Evolutionary conservation across 2,329 filamentous ascomycete species (phyloP), one percentile per base, ranked within the genome.

Genomic region (Pochonia chlamydosporia): DNA sequence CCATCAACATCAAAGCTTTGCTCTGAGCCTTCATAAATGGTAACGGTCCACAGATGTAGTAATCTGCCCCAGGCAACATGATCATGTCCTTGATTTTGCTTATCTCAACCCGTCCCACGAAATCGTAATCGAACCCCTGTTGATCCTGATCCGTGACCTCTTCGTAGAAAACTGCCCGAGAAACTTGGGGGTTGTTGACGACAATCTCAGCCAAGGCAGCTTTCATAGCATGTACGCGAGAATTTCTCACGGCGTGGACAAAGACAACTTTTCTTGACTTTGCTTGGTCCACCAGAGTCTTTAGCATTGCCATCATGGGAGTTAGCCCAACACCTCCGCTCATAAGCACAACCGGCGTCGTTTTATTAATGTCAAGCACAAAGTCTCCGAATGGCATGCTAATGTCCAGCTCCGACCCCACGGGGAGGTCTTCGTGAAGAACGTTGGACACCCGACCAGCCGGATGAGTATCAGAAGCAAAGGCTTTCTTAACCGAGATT

Each of bases 371-470:
- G 53, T 76, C 67, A 30, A 80, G 64, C 60, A 68, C 74, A 60
- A 81, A 81, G 56, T 80, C 76, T 36, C 79, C 78, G 10, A 66
- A 69, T 0, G 84, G 84, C 57, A 86, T 81, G 3, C 80, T 82
- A 11, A 87, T 67, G 49, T 81, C 68, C 11, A 88, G 58, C 0
- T 69, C 58, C 56, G 84, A 80, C 45, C 84, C 84, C 25, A 74
- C 72, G 3, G 71, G 64, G 59, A 79, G 74, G 14, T 66, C 63
- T 49, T 79, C 75, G 59, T 87, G 79, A 36, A 88, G 67, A 28
- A 82, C 65, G 57, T 85, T 87, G 44, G 82, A 85, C 23, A 88
- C 73, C 49, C 79, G 75, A 18, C 84, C 84, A 0, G 79, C 74
- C 54, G 79, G 70, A 23, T 70, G 63, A 54, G 68, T 65, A 16